phyloP scores from a whole-genome alignment of 352 stramenopile genomes.

The Phytophthora pseudosyringae region DNA sequence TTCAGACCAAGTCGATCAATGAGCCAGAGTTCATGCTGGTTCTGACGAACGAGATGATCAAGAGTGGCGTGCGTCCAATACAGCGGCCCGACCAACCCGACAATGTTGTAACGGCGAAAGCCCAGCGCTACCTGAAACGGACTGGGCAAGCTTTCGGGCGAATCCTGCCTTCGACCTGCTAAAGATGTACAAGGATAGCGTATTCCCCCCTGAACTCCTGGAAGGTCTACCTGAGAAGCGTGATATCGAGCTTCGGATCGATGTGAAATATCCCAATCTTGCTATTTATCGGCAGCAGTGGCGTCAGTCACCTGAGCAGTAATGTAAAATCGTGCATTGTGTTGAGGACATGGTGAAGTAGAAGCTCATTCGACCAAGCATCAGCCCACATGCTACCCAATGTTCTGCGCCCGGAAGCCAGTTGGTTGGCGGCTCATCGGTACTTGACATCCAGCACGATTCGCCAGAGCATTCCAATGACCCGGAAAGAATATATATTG shows the following conservation, averaged over 20 bases:
- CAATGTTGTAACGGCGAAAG: too few species aligned
- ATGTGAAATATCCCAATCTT: background rate
- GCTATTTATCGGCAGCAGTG: constrained; percentile 19
- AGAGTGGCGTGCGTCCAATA: background rate
- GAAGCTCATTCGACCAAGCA: too few species aligned
- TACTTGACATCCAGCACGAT: constrained; percentile 5
- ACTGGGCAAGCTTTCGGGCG: too few species aligned
- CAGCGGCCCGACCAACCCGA: background rate
- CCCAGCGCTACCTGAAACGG: too few species aligned
- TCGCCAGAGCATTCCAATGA: constrained; percentile 6
- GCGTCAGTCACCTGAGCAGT: too few species aligned
- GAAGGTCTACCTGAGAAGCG: constrained; percentile 10
- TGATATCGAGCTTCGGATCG: constrained; percentile 9
- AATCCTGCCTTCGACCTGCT: too few species aligned
- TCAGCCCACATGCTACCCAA: too few species aligned
- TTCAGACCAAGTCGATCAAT: background rate
- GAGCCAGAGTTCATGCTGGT: background rate
- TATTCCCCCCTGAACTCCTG: constrained; percentile 13
- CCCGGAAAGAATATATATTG: background rate
- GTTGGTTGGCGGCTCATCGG: too few species aligned
- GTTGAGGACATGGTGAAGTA: too few species aligned
- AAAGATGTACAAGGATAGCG: constrained; percentile 17
- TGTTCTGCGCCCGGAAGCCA: too few species aligned
- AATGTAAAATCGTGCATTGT: background rate
- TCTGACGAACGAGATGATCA: constrained; percentile 1